A percentile compares a stretch with the other conserved stretches of the same genome.
phyloP scores from a whole-genome alignment of 495 filamentous ascomycete genomes.

The Bacidia gigantensis region DNA sequence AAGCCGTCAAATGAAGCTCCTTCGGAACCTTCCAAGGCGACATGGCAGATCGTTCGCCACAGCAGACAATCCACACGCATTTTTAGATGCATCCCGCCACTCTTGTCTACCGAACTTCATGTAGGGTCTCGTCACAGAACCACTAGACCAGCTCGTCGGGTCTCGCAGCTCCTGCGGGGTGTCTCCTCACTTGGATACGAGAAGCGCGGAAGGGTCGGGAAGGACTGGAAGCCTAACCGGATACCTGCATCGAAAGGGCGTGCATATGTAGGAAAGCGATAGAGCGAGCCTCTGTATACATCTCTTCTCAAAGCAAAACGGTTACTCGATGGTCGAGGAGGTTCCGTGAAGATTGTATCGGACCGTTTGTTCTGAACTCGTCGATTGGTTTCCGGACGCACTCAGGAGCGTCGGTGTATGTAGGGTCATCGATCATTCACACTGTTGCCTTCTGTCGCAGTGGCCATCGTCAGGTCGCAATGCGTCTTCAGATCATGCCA shows the following conservation, averaged over 20 bases:
- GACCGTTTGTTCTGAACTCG: background rate
- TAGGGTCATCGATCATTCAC: background rate
- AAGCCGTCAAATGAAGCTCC: too few relatives aligned
- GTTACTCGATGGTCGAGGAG: too few relatives aligned
- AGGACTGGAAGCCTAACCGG: background rate
- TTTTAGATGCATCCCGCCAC: background rate
- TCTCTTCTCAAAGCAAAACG: background rate
- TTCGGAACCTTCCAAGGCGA: too few relatives aligned
- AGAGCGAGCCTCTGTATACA: background rate
- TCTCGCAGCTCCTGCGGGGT: background rate
- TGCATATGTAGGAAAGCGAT: background rate
- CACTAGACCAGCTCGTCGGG: too few relatives aligned
- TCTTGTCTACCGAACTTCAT: background rate
- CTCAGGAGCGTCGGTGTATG: background rate
- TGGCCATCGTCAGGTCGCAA: background rate
- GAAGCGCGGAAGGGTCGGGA: too few relatives aligned
- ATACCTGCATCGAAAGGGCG: background rate
- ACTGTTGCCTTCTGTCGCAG: background rate
- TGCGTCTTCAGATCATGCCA: background rate
- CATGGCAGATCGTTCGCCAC: background rate
- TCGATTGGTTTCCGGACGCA: background rate
- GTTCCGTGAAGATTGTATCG: background rate
- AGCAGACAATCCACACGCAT: background rate
- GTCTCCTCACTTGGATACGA: background rate
- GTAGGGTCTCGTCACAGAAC: background rate